Base-by-base conservation (phyloP, 2,329 filamentous ascomycete species). In the Ophiostoma australiae region DNA sequence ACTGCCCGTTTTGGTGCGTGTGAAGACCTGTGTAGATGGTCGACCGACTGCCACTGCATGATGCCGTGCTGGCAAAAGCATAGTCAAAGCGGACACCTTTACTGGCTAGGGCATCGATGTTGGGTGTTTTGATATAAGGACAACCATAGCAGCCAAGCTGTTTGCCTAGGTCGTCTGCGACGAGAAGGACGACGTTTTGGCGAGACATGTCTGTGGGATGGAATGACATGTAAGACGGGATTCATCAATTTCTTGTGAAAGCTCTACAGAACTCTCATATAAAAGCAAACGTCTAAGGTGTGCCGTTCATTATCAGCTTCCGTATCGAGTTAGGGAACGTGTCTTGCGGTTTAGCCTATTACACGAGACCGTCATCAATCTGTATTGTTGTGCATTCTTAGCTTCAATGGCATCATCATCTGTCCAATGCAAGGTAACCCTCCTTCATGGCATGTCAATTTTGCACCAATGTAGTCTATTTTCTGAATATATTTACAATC, bases 11-110 rank as follows among this genome's bases (percentile, higher is more conserved):
- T 70, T 85, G 75, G 70, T 83, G 82, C 0, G 82, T 83, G 70
- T 85, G 83, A 0, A 84, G 76, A 3, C 83, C 83, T 0, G 82
- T 84, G 74, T 84, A 85, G 27, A 85, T 80, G 20, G 80, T 80
- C 0, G 82, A 81, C 6, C 82, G 79, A 73, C 80, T 83, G 41
- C 79, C 81, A 70, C 81, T 83, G 75, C 83, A 85, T 0, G 82
- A 85, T 0, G 83, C 83, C 2, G 81, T 83, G 72, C 79, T 81
- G 13, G 80, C 79, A 73, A 83, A 84, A 20, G 80, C 81, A 17
- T 77, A 75, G n/a, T 76, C 76, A 72, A 84, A 84, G 1, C 72
- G 72, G 0, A 77, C 78, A 23, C 80, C 81, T 58, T 78, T 61
- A 0, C 74, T 72, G 0, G 82, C 82, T 10, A 84, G 79, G 0